Evolutionary conservation across 176 grass and related monocot species (phyloP).

Genomic region (Aegilops bicornis): DNA sequence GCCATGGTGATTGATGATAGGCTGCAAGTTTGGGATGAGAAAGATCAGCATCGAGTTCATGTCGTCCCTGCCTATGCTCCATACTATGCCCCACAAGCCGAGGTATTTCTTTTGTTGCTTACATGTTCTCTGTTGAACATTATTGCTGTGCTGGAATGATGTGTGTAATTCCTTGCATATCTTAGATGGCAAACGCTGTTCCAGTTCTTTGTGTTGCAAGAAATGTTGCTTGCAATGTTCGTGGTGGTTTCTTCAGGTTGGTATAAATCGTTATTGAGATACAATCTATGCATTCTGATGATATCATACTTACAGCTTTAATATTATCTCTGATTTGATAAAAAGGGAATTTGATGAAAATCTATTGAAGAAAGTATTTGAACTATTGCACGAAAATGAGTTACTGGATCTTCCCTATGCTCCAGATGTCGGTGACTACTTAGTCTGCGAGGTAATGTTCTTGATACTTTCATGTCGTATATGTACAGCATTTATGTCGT

Average conservation of each 20-base stretch:
- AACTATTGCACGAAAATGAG: conserved; percentile 83
- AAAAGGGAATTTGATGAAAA: conserved; percentile 87
- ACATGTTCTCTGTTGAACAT: conserved; percentile 15
- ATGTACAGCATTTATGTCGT: conserved; percentile 5
- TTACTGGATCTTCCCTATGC: conserved; percentile 83
- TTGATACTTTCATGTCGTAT: not conserved
- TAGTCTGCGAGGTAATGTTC: conserved; percentile 64
- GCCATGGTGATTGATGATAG: conserved; percentile 99
- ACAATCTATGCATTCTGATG: not conserved
- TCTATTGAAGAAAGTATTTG: conserved; percentile 76
- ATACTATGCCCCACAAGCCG: conserved; percentile 92
- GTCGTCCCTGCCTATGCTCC: conserved; percentile 92
- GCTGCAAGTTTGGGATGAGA: conserved; percentile 90
- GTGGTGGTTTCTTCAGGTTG: conserved; percentile 97
- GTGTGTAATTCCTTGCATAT: conserved; percentile 22
- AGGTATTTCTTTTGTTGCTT: conserved; percentile 55
- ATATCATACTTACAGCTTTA: conserved; percentile 20
- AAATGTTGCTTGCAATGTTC: conserved; percentile 97
- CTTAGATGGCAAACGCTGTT: conserved; percentile 82
- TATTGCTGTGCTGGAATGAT: conserved; percentile 1
- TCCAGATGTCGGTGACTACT: conserved; percentile 90
- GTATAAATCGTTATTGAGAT: conserved; percentile 10
- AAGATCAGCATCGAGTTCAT: conserved; percentile 95
- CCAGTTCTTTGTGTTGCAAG: conserved; percentile 96
- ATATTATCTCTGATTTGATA: not conserved